Conservation (phyloP, 1,284 basidiomycete species). For the Apiotrichum laibachii region DNA sequence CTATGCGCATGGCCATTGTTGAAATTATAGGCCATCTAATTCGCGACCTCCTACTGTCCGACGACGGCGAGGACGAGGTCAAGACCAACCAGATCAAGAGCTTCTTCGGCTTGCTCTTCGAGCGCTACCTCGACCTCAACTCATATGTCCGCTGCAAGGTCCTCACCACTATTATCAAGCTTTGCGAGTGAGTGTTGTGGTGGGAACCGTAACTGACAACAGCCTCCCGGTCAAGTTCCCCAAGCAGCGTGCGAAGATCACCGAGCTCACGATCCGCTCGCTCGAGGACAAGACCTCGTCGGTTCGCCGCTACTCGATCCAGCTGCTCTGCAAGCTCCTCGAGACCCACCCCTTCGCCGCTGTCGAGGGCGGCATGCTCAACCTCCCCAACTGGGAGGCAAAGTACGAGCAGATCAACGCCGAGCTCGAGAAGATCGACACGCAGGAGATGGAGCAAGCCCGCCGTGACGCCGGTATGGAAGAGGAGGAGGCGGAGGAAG, state of each 20-base stretch:
- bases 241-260: conserved; percentile 75
- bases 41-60: conserved; percentile 65
- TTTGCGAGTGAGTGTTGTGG: conserved; percentile 57
- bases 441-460: conserved; percentile 55
- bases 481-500: conserved; percentile 56
- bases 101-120: conserved; percentile 79
- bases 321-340: conserved; percentile 73
- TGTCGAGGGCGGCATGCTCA: conserved; percentile 79
- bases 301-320: conserved; percentile 81
- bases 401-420: conserved; percentile 60
- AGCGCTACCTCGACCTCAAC: conserved; percentile 82
- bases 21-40: conserved; percentile 82
- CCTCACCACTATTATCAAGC: conserved; percentile 69
- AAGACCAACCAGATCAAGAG: conserved; percentile 77
- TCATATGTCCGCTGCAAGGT: conserved; percentile 90
- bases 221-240: conserved; percentile 80
- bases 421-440: conserved; percentile 61
- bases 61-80: conserved; percentile 60
- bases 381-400: conserved; percentile 69
- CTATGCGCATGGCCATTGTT: conserved; percentile 89
- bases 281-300: conserved; percentile 87
- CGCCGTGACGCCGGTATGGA: conserved; percentile 52
- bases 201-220: conserved; percentile 1
- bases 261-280: conserved; percentile 70
- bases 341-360: conserved; percentile 85